Evolutionary conservation across 257 asterid genomes (phyloP), one percentile per base, ranked within the genome.

Genomic region (Fraxinus americana): DNA sequence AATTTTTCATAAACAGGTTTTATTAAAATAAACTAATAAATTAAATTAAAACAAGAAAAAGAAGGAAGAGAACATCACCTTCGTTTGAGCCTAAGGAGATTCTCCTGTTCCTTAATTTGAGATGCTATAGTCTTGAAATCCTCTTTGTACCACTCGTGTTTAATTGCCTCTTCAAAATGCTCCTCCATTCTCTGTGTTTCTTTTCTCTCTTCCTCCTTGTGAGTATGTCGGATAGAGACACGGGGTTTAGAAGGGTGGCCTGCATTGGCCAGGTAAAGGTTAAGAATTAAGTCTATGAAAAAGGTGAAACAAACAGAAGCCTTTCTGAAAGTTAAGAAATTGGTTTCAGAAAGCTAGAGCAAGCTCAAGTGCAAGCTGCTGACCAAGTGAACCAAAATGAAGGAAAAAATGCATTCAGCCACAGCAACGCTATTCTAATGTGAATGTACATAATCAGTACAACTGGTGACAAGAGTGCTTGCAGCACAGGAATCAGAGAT

Each of bases 71-170:
- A 70, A 36, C 7, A 68, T 68, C 69, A 91, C 97, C 98, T 85
- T 78, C 96, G 86, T 79, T 91, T 93, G 83, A 91, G 91, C 81
- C 91, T 82, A 72, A 89, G 86, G 50, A 77, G 66, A 39, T 88
- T 86, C 68, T 89, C 96, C 8, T 85, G 83, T 67, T 87, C 77
- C 82, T 80, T 87, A 29, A 86, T 52, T 69, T 91, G 87, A 12
- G 82, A 84, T 23, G 82, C 39, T 32, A 93, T 19, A 14, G 67
- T 71, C 57, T 72, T 88, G 8, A 81, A 57, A 82, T 91, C 97
- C 27, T 79, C 83, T 14, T 6, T 25, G 29, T 32, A n/a, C 72
- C 71, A 52, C 43, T 77, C 84, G 61, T 57, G 65, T 41, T 70
- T 72, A 5, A 77, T 63, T 21, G 36, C 75, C 19, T 54, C 77